A percentile compares a stretch with the other conserved stretches of the same genome.
Evolutionary conservation across 108 stramenopile species (phyloP).

Genomic region (Pelagomonas calceolata): DNA sequence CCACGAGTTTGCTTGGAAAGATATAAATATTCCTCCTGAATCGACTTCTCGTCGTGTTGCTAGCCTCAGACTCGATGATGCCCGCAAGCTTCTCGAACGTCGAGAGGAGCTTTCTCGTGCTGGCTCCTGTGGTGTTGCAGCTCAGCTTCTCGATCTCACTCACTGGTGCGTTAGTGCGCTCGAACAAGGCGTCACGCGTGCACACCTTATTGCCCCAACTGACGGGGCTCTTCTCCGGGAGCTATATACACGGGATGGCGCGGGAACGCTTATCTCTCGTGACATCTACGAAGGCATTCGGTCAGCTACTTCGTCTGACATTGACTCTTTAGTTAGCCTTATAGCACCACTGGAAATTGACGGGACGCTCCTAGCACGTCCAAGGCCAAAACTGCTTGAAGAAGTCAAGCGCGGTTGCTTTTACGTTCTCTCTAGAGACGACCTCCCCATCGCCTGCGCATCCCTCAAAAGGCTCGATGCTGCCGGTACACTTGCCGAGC

Average conservation of each 20-base stretch:
- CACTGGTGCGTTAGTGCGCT: constrained; percentile 28
- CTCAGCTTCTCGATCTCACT: too few species aligned
- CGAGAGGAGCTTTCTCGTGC: constrained; percentile 44
- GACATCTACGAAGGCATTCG: constrained; percentile 91
- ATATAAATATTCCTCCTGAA: constrained; percentile 24
- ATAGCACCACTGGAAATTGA: constrained; percentile 67
- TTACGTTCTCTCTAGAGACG: constrained; percentile 80
- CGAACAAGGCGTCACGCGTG: constrained; percentile 70
- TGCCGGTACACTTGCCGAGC: constrained; percentile 60
- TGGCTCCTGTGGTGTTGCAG: not conserved
- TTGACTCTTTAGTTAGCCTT: constrained; percentile 68
- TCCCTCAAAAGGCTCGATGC: constrained; percentile 68
- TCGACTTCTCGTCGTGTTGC: constrained; percentile 27
- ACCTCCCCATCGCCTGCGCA: constrained; percentile 69
- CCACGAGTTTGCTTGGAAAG: constrained; percentile 44
- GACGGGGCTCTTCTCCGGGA: constrained; percentile 77
- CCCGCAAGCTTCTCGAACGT: constrained; percentile 47
- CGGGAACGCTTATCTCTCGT: constrained; percentile 74
- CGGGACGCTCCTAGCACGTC: constrained; percentile 68
- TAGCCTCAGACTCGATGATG: constrained; percentile 64
- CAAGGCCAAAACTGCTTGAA: constrained; percentile 59
- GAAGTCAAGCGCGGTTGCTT: constrained; percentile 52
- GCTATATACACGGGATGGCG: constrained; percentile 87
- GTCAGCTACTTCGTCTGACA: constrained; percentile 64
- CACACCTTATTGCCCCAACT: constrained; percentile 67